phyloP scores from a whole-genome alignment of 495 filamentous ascomycete genomes.

The Aspergillus diversus region DNA sequence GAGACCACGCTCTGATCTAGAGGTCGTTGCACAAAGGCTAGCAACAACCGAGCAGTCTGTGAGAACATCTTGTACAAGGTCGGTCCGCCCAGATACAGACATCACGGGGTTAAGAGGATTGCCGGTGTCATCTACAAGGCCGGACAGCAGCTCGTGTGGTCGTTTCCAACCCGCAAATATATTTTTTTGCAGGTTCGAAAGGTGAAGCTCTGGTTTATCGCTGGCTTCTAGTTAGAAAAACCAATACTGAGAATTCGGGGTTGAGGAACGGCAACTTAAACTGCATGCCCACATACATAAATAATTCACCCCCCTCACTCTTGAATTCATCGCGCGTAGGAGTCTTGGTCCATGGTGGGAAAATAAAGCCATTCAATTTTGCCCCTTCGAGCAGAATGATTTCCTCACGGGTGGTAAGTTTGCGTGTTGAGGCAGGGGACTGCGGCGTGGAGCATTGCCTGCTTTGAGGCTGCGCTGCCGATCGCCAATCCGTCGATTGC shows the following conservation, averaged over 20 bases:
- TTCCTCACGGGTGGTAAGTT: slow-evolving; percentile 71
- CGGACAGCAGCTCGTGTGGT: slow-evolving; percentile 58
- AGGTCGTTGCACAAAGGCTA: slow-evolving; percentile 81
- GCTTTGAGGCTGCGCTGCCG: slow-evolving; percentile 26
- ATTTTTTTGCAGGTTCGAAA: slow-evolving; percentile 71
- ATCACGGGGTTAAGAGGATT: slow-evolving; percentile 49
- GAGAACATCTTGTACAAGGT: slow-evolving; percentile 90
- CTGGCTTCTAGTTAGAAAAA: slow-evolving; percentile 49
- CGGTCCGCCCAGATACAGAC: slow-evolving; percentile 57
- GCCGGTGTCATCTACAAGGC: slow-evolving; percentile 16
- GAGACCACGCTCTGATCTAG: slow-evolving; percentile 64
- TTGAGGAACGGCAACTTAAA: background rate
- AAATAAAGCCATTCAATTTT: slow-evolving; percentile 76
- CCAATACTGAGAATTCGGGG: background rate
- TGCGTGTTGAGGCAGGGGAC: slow-evolving; percentile 57
- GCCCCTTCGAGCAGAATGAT: slow-evolving; percentile 77
- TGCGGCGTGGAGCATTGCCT: slow-evolving; percentile 26
- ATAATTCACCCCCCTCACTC: slow-evolving; percentile 41
- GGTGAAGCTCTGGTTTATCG: slow-evolving; percentile 65
- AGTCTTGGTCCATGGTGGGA: slow-evolving; percentile 75
- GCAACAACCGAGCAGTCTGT: slow-evolving; percentile 98
- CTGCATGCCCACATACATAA: slow-evolving; percentile 51
- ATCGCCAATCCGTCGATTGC: slow-evolving; percentile 38
- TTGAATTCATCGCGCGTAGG: slow-evolving; percentile 61
- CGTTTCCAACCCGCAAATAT: slow-evolving; percentile 84